phyloP scores from a whole-genome alignment of 768 basidiomycete species.

The Pisolithus marmoratus region DNA sequence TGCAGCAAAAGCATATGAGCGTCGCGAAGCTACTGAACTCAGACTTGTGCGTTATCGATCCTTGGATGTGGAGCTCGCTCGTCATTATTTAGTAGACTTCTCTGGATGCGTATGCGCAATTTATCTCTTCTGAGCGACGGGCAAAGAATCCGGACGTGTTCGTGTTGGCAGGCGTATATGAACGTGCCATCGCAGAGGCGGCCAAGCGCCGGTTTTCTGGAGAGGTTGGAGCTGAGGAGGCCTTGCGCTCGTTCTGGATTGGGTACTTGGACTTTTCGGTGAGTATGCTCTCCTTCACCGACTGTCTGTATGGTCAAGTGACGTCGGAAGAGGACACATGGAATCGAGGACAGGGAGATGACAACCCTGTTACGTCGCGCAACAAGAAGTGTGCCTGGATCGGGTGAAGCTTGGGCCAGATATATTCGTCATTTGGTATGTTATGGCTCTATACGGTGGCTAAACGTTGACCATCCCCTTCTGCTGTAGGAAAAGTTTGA shows the following conservation, averaged over 20 bases:
- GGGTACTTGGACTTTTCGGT: slow-evolving; percentile 71
- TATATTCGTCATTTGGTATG: slow-evolving; percentile 69
- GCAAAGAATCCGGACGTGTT: slow-evolving; percentile 54
- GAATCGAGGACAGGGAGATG: slow-evolving; percentile 38
- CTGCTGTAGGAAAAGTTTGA: slow-evolving; percentile 16
- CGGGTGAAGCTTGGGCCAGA: slow-evolving; percentile 73
- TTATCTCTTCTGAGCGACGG: slow-evolving; percentile 58
- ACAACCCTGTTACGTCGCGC: slow-evolving; percentile 48
- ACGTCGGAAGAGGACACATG: slow-evolving; percentile 40
- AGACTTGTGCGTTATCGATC: slow-evolving; percentile 43
- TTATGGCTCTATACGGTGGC: neutral
- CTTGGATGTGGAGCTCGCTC: neutral
- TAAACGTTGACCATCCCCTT: neutral
- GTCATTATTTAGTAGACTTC: slow-evolving; percentile 29
- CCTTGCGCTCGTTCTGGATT: slow-evolving; percentile 63
- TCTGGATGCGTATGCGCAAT: slow-evolving; percentile 56
- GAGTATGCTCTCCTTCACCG: slow-evolving; percentile 14
- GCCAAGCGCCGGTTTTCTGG: slow-evolving; percentile 52
- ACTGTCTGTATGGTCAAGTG: neutral
- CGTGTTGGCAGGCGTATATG: slow-evolving; percentile 55
- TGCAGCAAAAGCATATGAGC: slow-evolving; percentile 54
- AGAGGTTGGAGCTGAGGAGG: slow-evolving; percentile 52
- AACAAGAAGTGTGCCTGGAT: slow-evolving; percentile 65
- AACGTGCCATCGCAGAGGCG: slow-evolving; percentile 71
- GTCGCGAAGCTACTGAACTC: slow-evolving; percentile 58